Percentiles rank a stretch among this genome's conserved stretches.
Evolutionary conservation across 176 grass and related monocot species (phyloP).

Genomic region (Triticum urartu): DNA sequence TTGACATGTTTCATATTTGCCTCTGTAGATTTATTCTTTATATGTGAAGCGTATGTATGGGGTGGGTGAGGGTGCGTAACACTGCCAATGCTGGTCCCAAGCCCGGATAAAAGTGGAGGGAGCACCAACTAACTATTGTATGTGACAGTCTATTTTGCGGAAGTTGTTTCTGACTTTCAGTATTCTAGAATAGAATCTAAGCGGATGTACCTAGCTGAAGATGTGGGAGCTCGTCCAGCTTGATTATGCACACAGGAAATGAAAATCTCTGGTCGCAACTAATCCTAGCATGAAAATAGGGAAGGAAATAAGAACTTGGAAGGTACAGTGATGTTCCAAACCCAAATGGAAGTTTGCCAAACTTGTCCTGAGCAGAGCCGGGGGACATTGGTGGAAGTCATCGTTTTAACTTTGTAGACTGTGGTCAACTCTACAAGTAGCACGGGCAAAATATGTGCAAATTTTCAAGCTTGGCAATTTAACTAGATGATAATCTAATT

Average conservation of each 20-base stretch:
- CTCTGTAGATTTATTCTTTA: neutral
- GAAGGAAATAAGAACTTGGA: neutral
- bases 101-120: conserved; percentile 30
- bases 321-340: neutral
- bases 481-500: neutral
- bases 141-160: neutral
- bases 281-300: neutral
- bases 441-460: neutral
- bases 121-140: neutral
- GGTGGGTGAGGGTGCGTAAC: conserved; percentile 30
- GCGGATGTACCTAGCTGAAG: neutral
- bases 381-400: neutral
- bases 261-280: neutral
- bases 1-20: neutral
- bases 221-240: neutral
- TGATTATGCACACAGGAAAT: neutral
- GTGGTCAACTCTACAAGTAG: neutral
- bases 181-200: no score
- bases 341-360: neutral
- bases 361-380: neutral
- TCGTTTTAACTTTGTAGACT: no score
- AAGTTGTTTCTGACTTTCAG: neutral
- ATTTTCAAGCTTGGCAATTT: neutral
- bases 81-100: conserved; percentile 52
- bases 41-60: neutral